Base-by-base conservation (phyloP, 2,329 filamentous ascomycete species). In the Talaromyces albobiverticillius region DNA sequence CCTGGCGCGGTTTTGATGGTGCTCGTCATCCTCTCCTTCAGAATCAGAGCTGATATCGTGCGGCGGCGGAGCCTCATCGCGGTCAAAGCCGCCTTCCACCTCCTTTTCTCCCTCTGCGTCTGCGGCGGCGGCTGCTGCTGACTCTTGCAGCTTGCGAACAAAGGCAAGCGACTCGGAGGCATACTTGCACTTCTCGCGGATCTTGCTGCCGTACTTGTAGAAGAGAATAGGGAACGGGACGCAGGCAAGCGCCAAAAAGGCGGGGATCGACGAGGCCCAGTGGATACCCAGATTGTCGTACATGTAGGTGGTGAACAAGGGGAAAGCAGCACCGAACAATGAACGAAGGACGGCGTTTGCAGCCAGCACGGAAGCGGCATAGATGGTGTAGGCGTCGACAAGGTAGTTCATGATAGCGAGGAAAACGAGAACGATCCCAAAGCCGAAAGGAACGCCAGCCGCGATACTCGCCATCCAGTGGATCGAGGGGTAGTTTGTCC, bases 401-500 rank as follows among this genome's bases (percentile, higher is more conserved):
- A 76, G 62, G 54, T 75, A 76, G 57, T 71, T 75, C 63, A 74
- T 67, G 53, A 71, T 64, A 34, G 67, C 64, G 18, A 76, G 63
- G 64, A 73, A 75, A 18, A 74, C 66, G 18, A 75, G 55, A 3
- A 76, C 67, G 62, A 74, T 68, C 13, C 73, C 73, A 46, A 76
- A 74, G 0, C 73, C 73, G 46, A 76, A 73, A 2, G 71, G 67
- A 5, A 64, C 71, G 23, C 63, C 66, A 3, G 66, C 70, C 9
- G 68, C 65, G 43, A 74, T 65, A 53, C 64, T 64, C 13, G 63
- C 70, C 51, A 73, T 69, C 70, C 70, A 74, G 57, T 73, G 71
- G 31, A 73, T 60, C 2, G 63, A 64, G 54, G 67, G 72, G 53
- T 71, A 77, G 48, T 81, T 79, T 1, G 82, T 82, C 82, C 82